Percentiles rank a stretch among this genome's conserved stretches.
Evolutionary conservation across 176 grass and related monocot genomes (phyloP).

Genomic region (Echinochloa phyllopogon): DNA sequence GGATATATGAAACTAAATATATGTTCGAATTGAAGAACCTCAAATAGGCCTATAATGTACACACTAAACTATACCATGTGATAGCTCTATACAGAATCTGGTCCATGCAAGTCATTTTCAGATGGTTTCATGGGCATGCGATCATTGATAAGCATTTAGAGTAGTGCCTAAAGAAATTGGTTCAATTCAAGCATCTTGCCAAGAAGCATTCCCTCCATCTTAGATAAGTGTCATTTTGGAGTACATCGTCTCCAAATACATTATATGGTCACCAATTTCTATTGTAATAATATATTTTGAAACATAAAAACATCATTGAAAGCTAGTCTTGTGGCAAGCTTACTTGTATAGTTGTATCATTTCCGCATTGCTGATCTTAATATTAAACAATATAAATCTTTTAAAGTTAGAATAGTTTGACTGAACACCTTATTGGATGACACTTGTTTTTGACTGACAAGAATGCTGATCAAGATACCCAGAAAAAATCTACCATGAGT

Average conservation of each 20-base stretch:
- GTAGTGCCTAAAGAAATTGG: constrained; percentile 29
- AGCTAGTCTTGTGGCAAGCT: not conserved
- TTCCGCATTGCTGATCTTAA: not conserved
- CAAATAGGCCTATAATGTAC: constrained; percentile 20
- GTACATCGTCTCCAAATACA: not conserved
- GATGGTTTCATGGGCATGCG: constrained; percentile 22
- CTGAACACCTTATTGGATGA: not conserved
- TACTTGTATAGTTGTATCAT: not conserved
- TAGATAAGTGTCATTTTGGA: not conserved
- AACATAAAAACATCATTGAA: not conserved
- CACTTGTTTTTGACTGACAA: not conserved
- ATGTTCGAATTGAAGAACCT: constrained; percentile 1
- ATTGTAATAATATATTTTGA: constrained; percentile 17
- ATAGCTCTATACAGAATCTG: constrained; percentile 19
- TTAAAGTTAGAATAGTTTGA: not conserved
- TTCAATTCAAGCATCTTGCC: not conserved
- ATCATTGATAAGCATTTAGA: constrained; percentile 25
- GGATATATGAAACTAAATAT: constrained; percentile 23
- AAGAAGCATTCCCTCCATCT: not conserved
- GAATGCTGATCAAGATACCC: not conserved
- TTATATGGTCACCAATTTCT: not conserved
- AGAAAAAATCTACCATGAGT: not conserved
- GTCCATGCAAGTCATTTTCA: constrained; percentile 29
- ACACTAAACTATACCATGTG: constrained; percentile 24
- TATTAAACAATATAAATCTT: not conserved